A percentile compares a stretch with the other conserved stretches of the same genome.
Evolutionary conservation across 768 basidiomycete genomes (phyloP).

Genomic region (Dioszegia hungarica): DNA sequence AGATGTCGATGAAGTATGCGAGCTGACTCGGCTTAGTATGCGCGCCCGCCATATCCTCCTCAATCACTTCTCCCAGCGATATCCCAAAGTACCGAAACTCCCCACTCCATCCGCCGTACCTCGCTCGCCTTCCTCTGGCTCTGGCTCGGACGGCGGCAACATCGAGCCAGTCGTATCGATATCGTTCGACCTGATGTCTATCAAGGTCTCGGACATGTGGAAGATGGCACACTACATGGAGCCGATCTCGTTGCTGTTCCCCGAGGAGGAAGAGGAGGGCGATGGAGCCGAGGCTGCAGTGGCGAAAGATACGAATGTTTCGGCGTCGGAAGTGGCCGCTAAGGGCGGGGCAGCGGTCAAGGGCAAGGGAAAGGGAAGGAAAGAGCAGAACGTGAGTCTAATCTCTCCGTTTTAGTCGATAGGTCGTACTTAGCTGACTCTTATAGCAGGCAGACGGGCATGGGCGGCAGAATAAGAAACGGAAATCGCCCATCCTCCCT

Average conservation of each 20-base stretch:
- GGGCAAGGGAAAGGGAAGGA: not conserved
- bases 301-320: not conserved
- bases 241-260: slow-evolving; percentile 57
- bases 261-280: slow-evolving; percentile 40
- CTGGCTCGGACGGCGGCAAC: slow-evolving; percentile 19
- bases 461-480: not conserved
- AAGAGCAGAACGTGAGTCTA: not conserved
- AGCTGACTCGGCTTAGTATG: slow-evolving; percentile 58
- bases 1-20: not conserved
- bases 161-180: slow-evolving; percentile 59
- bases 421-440: no score
- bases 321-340: not conserved
- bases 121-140: slow-evolving; percentile 29
- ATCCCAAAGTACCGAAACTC: slow-evolving; percentile 72
- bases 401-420: no score
- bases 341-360: not conserved
- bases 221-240: slow-evolving; percentile 72
- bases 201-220: slow-evolving; percentile 76
- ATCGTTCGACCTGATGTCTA: slow-evolving; percentile 73
- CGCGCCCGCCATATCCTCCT: slow-evolving; percentile 75
- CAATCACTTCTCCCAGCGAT: slow-evolving; percentile 92
- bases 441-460: not conserved
- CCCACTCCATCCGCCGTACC: slow-evolving; percentile 45
- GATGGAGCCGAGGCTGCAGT: slow-evolving; percentile 6
- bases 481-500: no score